Percentiles rank a stretch among this genome's conserved stretches.
Evolutionary conservation across 2,329 filamentous ascomycete species (phyloP).

Genomic region (Acephala macrosclerotiorum): DNA sequence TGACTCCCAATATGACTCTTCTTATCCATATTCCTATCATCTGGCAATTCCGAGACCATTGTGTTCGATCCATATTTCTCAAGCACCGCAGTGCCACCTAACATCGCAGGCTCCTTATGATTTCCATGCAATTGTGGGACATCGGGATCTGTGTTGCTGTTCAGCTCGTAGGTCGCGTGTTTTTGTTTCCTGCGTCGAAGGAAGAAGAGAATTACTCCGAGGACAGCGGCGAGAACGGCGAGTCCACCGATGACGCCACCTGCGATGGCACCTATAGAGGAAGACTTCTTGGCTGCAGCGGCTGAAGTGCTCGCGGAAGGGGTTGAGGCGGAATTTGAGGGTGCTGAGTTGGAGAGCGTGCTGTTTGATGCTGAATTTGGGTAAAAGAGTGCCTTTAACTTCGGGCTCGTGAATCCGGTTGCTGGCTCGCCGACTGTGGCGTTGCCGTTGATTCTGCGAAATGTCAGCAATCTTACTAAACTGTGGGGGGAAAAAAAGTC

Average conservation of each 20-base stretch:
- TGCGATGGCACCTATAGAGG: constrained; percentile 4
- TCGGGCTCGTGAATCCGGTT: constrained; percentile 8
- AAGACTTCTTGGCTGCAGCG: constrained; percentile 2
- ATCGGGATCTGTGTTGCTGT: background rate
- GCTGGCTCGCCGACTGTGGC: constrained; percentile 4
- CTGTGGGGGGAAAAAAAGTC: too few species aligned
- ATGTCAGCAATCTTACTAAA: background rate
- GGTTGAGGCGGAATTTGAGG: background rate
- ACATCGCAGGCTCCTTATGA: background rate
- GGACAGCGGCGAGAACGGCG: constrained; percentile 1
- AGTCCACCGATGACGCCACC: constrained; percentile 16
- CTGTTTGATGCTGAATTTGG: background rate
- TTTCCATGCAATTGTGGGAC: background rate
- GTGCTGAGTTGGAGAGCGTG: background rate
- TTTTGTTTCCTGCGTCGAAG: constrained; percentile 2
- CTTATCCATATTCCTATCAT: background rate
- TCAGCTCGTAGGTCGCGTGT: background rate
- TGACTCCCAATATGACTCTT: background rate
- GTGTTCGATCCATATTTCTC: constrained; percentile 6
- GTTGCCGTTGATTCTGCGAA: background rate
- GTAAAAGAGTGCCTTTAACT: constrained; percentile 9
- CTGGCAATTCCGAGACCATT: background rate
- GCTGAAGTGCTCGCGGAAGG: background rate
- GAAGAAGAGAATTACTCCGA: constrained; percentile 11
- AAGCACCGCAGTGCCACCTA: constrained; percentile 4